These are phyloP conservation scores for Rasamsonia emersonii DNA, from an alignment of 2,329 filamentous ascomycete species.

Conservation along the genomic window DNA sequence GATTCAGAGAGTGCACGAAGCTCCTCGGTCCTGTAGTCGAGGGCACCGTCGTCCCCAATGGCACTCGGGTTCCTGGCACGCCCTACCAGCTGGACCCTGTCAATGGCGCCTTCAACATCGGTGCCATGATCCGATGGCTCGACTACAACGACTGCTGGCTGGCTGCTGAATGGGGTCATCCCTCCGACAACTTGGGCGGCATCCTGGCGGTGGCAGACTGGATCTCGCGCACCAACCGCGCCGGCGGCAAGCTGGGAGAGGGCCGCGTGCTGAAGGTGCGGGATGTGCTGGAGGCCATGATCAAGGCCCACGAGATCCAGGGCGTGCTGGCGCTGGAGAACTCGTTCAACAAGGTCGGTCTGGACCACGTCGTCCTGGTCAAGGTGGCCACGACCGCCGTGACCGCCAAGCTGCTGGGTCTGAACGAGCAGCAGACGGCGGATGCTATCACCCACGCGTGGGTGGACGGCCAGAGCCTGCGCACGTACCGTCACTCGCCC, in stretches of 20 bases:
- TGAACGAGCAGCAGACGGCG: constrained; percentile 81
- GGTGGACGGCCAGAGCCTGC: constrained; percentile 91
- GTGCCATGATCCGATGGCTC: constrained; percentile 96
- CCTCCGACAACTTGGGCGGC: constrained; percentile 93
- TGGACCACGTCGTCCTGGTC: constrained; percentile 96
- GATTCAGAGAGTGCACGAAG: constrained; percentile 93
- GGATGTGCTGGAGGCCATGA: constrained; percentile 93
- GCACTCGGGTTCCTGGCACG: constrained; percentile 83
- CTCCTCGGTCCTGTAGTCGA: constrained; percentile 85
- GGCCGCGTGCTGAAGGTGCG: constrained; percentile 78
- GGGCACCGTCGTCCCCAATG: constrained; percentile 85
- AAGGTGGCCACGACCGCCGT: constrained; percentile 95
- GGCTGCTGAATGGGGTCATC: constrained; percentile 97
- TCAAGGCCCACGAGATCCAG: constrained; percentile 99
- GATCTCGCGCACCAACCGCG: constrained; percentile 89
- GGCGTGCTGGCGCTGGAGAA: constrained; percentile 94
- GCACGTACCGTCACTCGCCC: constrained; percentile 93
- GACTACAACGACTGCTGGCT: constrained; percentile 99
- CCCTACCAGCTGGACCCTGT: constrained; percentile 91
- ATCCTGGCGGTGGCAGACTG: constrained; percentile 96
- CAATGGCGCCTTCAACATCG: constrained; percentile 97
- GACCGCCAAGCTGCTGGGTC: constrained; percentile 87
- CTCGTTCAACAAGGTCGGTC: constrained; percentile 96
- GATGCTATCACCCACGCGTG: constrained; percentile 95
- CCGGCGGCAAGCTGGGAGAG: constrained; percentile 62